Conservation (phyloP, 192 early-diverging fungal species). For the Phycomyces blakesleeanus region DNA sequence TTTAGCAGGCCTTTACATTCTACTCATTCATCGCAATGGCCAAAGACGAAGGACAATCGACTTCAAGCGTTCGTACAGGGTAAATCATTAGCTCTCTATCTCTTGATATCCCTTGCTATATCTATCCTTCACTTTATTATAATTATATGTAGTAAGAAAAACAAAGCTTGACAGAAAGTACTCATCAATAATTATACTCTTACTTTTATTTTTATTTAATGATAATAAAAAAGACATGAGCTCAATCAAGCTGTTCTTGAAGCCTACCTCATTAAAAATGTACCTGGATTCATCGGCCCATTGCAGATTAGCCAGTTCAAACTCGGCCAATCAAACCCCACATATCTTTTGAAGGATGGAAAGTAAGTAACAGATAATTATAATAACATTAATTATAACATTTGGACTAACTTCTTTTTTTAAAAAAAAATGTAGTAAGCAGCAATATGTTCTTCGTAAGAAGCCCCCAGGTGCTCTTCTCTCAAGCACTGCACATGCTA, state of each 20-base stretch:
- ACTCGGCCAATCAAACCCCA: slow-evolving; percentile 92
- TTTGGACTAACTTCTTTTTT: too few species aligned
- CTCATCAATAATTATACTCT: too few species aligned
- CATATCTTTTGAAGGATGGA: slow-evolving; percentile 77
- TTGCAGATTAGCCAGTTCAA: slow-evolving; percentile 82
- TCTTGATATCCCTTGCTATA: too few species aligned
- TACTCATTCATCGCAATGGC: background rate
- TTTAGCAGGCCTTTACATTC: background rate
- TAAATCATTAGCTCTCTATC: too few species aligned
- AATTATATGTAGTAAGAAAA: too few species aligned
- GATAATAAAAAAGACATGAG: slow-evolving; percentile 40
- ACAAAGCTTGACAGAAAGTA: too few species aligned
- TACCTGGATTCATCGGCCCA: slow-evolving; percentile 56
- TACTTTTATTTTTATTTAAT: too few species aligned
- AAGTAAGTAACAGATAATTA: too few species aligned
- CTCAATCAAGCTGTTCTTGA: slow-evolving; percentile 59
- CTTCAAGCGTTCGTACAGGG: slow-evolving; percentile 28
- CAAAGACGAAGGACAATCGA: slow-evolving; percentile 23
- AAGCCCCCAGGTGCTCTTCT: slow-evolving; percentile 86
- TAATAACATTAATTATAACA: too few species aligned
- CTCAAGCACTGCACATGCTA: slow-evolving; percentile 84
- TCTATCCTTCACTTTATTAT: background rate
- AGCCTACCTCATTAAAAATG: slow-evolving; percentile 50
- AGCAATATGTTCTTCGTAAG: slow-evolving; percentile 80
- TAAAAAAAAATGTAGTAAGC: slow-evolving; percentile 44